Conservation (phyloP, 2,329 filamentous ascomycete species). For the Annulohypoxylon truncatum region DNA sequence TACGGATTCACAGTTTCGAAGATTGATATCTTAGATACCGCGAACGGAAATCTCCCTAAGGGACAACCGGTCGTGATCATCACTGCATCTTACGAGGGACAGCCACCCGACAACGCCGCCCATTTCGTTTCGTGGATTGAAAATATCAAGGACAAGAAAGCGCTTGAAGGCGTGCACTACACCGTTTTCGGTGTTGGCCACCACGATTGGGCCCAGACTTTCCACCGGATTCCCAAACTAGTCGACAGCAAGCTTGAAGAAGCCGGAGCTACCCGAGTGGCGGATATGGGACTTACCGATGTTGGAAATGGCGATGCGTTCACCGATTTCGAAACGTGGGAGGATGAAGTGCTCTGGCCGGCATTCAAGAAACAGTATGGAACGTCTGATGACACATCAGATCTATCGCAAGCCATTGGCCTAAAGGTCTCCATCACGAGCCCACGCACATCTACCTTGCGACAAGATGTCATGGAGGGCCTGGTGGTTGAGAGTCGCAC, state of each 20-base stretch:
- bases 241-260: conserved; percentile 60
- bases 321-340: conserved; percentile 69
- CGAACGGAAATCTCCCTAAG: conserved; percentile 68
- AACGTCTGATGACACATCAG: conserved; percentile 37
- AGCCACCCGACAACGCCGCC: conserved; percentile 77
- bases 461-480: conserved; percentile 73
- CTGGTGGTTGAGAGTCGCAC: conserved; percentile 65
- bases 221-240: conserved; percentile 66
- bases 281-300: conserved; percentile 61
- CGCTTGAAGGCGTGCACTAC: conserved; percentile 69
- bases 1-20: conserved; percentile 69
- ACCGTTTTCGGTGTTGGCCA: conserved; percentile 77
- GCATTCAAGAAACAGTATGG: conserved; percentile 55
- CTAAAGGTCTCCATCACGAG: conserved; percentile 64
- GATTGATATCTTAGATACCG: conserved; percentile 70
- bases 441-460: conserved; percentile 66
- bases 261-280: conserved; percentile 61
- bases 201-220: conserved; percentile 62
- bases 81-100: conserved; percentile 78
- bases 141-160: conserved; percentile 58
- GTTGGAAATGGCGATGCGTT: conserved; percentile 67
- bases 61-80: conserved; percentile 73
- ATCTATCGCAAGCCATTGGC: conserved; percentile 38
- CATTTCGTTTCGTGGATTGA: conserved; percentile 77
- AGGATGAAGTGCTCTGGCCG: conserved; percentile 65